These are phyloP conservation scores for Mucor piriformis DNA, from an alignment of 371 early-diverging fungal species.

Conservation along the genomic window DNA sequence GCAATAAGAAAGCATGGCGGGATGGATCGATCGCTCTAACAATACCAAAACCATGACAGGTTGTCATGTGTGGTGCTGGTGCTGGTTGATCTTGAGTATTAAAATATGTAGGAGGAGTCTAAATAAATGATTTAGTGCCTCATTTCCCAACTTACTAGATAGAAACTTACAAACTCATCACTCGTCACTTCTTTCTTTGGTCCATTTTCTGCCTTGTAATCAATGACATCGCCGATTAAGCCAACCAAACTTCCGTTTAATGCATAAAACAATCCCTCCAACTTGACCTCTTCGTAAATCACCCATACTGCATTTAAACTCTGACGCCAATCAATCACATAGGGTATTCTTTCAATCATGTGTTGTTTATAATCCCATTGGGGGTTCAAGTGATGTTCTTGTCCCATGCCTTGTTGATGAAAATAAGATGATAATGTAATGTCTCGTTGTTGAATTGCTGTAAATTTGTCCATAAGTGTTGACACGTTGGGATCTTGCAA, in stretches of 20 bases:
- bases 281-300: slow-evolving; percentile 64
- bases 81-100: slow-evolving; percentile 52
- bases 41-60: slow-evolving; percentile 74
- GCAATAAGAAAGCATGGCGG: slow-evolving; percentile 58
- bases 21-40: slow-evolving; percentile 74
- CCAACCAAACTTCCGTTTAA: slow-evolving; percentile 79
- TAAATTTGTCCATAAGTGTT: slow-evolving; percentile 39
- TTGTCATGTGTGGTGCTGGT: slow-evolving; percentile 53
- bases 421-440: slow-evolving; percentile 56
- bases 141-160: neutral
- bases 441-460: slow-evolving; percentile 60
- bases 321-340: slow-evolving; percentile 63
- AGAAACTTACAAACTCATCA: slow-evolving; percentile 22
- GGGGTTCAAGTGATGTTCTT: slow-evolving; percentile 9
- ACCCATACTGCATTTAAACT: slow-evolving; percentile 60
- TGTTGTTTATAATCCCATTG: slow-evolving; percentile 63
- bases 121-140: neutral
- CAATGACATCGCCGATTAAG: slow-evolving; percentile 55
- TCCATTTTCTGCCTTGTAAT: slow-evolving; percentile 12
- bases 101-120: slow-evolving; percentile 56
- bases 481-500: slow-evolving; percentile 3
- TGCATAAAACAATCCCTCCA: slow-evolving; percentile 71
- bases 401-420: slow-evolving; percentile 21
- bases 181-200: neutral
- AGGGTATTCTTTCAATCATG: slow-evolving; percentile 59